A percentile compares a stretch with the other conserved stretches of the same genome.
Evolutionary conservation across 2,329 filamentous ascomycete genomes (phyloP).

Genomic region (Colletotrichum eremochloae): DNA sequence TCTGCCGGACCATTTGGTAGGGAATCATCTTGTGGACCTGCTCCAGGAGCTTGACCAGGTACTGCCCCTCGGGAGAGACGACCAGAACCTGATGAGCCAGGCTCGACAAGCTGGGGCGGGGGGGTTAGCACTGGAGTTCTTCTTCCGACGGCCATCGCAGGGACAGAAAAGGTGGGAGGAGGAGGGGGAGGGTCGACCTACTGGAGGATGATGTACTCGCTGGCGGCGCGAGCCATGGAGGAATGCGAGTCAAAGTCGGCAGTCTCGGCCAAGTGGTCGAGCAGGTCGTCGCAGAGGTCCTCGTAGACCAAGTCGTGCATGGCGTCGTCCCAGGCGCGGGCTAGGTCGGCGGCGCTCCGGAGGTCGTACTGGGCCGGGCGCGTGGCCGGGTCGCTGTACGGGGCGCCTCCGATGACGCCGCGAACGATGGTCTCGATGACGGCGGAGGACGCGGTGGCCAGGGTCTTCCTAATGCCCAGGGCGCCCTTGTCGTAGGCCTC

Average conservation of each 20-base stretch:
- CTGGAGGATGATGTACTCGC: slow-evolving; percentile 78
- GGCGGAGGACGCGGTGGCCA: slow-evolving; percentile 78
- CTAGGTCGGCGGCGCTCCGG: slow-evolving; percentile 70
- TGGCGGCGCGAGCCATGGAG: slow-evolving; percentile 71
- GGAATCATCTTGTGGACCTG: slow-evolving; percentile 79
- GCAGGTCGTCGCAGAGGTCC: slow-evolving; percentile 73
- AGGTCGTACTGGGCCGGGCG: slow-evolving; percentile 65
- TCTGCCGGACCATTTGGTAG: slow-evolving; percentile 79
- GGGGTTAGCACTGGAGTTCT: not conserved
- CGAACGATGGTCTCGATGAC: slow-evolving; percentile 78
- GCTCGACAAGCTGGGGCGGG: slow-evolving; percentile 71
- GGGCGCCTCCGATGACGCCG: slow-evolving; percentile 74
- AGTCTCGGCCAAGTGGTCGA: slow-evolving; percentile 71
- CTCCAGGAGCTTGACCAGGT: slow-evolving; percentile 77
- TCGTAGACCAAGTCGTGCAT: slow-evolving; percentile 77
- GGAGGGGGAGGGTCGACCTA: slow-evolving; percentile 54
- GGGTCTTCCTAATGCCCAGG: slow-evolving; percentile 79
- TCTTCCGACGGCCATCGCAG: too few species aligned
- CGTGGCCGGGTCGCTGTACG: slow-evolving; percentile 40
- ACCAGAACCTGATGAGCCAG: slow-evolving; percentile 81
- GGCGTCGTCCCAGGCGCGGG: slow-evolving; percentile 75
- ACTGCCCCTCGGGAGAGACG: slow-evolving; percentile 80
- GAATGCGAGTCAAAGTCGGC: slow-evolving; percentile 75
- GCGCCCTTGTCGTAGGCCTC: slow-evolving; percentile 87
- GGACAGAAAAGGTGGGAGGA: not conserved